A percentile compares a stretch with the other conserved stretches of the same genome.
Conservation (phyloP, 768 basidiomycete genomes). For the Cystofilobasidium capitatum region DNA sequence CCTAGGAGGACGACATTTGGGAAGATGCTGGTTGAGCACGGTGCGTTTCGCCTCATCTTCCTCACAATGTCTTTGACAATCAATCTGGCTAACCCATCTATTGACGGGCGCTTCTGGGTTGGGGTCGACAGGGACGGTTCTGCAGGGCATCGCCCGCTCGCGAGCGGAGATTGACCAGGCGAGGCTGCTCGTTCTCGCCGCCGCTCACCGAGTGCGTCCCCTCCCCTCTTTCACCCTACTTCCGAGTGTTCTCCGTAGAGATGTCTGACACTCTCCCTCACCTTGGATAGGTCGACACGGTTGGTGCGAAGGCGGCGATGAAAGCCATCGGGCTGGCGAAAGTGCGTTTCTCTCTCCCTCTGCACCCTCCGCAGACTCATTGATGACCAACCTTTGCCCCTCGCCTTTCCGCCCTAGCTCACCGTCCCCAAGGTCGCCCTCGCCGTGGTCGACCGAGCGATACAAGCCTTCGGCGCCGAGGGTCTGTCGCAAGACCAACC, state of each 20-base stretch:
- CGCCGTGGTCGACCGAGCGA: conserved; percentile 82
- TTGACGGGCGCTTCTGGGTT: neutral
- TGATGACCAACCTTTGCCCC: neutral
- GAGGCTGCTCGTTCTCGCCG: conserved; percentile 78
- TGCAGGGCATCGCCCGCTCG: conserved; percentile 82
- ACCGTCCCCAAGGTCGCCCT: conserved; percentile 87
- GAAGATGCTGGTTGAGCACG: conserved; percentile 82
- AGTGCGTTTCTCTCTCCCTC: conserved; percentile 43
- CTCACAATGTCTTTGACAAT: neutral
- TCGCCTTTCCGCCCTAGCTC: conserved; percentile 55
- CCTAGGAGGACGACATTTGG: conserved; percentile 85
- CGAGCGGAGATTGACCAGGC: conserved; percentile 87
- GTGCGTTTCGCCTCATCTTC: conserved; percentile 41
- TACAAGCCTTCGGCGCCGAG: conserved; percentile 94
- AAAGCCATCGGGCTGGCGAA: conserved; percentile 98
- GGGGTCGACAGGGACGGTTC: conserved; percentile 58
- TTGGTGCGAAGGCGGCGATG: conserved; percentile 83
- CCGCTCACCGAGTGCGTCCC: conserved; percentile 61
- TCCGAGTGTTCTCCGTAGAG: neutral
- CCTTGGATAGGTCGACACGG: conserved; percentile 64
- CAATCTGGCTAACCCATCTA: neutral
- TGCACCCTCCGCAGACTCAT: neutral
- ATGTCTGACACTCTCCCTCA: neutral
- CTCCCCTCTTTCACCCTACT: neutral
- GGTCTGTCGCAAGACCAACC: conserved; percentile 83